A percentile compares a stretch with the other conserved stretches of the same genome.
Conservation (phyloP, 1,284 basidiomycete genomes). For the Vanrija sp. region DNA sequence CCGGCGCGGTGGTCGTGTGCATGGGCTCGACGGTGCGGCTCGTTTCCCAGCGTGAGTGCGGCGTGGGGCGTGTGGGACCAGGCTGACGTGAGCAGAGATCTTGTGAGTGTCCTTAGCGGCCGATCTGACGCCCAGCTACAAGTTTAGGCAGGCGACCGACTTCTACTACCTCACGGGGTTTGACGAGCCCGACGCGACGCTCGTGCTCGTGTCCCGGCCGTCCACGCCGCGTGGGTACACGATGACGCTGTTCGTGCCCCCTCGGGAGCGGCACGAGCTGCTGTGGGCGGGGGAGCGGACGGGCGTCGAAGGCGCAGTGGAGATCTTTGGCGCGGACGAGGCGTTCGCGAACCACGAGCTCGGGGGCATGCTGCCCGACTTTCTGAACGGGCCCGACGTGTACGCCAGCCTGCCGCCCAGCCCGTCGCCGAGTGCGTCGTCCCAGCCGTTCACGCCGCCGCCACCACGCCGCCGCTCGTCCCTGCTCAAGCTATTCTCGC, state of each 20-base stretch:
- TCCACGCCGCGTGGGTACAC: conserved; percentile 71
- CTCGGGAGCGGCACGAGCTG: conserved; percentile 71
- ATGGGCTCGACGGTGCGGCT: conserved; percentile 78
- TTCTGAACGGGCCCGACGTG: conserved; percentile 33
- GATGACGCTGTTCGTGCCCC: conserved; percentile 82
- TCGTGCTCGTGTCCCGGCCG: conserved; percentile 59
- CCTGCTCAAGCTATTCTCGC: conserved; percentile 43
- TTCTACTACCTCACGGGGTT: conserved; percentile 95
- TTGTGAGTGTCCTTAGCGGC: conserved; percentile 50
- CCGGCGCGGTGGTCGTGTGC: conserved; percentile 71
- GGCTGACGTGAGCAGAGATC: conserved; percentile 48
- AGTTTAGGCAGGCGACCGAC: conserved; percentile 88
- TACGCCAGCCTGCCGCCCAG: conserved; percentile 49
- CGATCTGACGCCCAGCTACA: conserved; percentile 61
- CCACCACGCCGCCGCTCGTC: conserved; percentile 37
- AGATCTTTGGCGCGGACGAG: conserved; percentile 71
- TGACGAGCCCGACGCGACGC: conserved; percentile 83
- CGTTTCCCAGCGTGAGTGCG: conserved; percentile 73
- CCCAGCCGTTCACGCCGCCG: conserved; percentile 40
- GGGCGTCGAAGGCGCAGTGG: conserved; percentile 58
- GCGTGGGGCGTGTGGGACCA: not conserved
- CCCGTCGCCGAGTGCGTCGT: conserved; percentile 39
- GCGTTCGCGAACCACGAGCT: conserved; percentile 46
- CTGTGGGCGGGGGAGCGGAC: conserved; percentile 89
- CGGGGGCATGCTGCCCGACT: conserved; percentile 31